phyloP scores from a whole-genome alignment of 768 basidiomycete genomes.

The Butyriboletus loyo region DNA sequence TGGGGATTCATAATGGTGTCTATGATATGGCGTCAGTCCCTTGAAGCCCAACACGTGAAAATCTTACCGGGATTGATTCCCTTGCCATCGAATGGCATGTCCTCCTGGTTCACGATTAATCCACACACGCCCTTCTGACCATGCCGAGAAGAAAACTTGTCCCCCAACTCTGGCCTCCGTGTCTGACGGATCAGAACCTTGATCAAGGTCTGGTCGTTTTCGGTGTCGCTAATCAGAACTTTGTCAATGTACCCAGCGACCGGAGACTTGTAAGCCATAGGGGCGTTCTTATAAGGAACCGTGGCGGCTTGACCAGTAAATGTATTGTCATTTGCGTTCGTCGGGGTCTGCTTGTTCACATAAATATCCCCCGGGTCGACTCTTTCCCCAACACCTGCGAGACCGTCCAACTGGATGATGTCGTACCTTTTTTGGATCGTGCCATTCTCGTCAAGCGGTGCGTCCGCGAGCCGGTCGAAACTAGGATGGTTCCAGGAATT shows the following conservation, averaged over 20 bases:
- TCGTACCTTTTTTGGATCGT: conserved; percentile 80
- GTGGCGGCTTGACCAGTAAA: conserved; percentile 81
- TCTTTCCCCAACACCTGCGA: conserved; percentile 92
- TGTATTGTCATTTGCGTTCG: conserved; percentile 89
- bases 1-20: conserved; percentile 99
- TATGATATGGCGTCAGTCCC: conserved; percentile 28
- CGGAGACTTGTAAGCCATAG: conserved; percentile 91
- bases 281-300: conserved; percentile 87
- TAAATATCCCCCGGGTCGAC: conserved; percentile 93
- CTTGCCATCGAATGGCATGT: conserved; percentile 99
- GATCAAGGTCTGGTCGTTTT: conserved; percentile 93
- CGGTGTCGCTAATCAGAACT: conserved; percentile 95
- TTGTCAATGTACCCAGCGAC: conserved; percentile 96
- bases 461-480: conserved; percentile 92
- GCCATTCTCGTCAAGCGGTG: conserved; percentile 81
- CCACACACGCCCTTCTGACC: conserved; percentile 99
- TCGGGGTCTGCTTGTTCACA: conserved; percentile 95
- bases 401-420: conserved; percentile 88
- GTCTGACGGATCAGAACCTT: conserved; percentile 98
- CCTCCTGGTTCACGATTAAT: conserved; percentile 96
- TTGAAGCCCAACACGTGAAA: conserved; percentile 4
- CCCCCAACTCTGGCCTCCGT: conserved; percentile 91
- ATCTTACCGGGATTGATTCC: conserved; percentile 83
- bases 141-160: conserved; percentile 97
- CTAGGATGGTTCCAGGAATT: conserved; percentile 36